Conservation (phyloP, 495 filamentous ascomycete species). For the Trichodelitschia bisporula region DNA sequence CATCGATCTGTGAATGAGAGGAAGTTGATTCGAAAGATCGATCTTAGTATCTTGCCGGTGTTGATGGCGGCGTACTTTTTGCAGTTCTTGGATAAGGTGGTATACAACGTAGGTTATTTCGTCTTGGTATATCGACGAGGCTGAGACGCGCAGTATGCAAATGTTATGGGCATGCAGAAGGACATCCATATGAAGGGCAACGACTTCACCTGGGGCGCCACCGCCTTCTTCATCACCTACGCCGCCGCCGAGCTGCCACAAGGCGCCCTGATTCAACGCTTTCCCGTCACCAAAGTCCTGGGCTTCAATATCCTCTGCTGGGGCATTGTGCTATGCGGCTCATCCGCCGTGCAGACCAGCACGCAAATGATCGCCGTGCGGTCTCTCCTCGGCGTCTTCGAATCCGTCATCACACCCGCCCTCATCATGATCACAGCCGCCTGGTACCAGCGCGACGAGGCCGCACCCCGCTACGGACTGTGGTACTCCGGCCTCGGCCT, state of each 20-base stretch:
- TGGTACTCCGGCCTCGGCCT: neutral
- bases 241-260: neutral
- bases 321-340: neutral
- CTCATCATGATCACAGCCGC: neutral
- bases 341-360: neutral
- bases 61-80: constrained; percentile 2
- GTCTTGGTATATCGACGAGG: too few relatives aligned
- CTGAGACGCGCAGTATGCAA: too few relatives aligned
- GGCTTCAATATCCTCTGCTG: neutral
- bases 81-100: constrained; percentile 3
- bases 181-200: neutral
- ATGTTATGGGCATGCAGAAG: constrained; percentile 1
- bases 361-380: neutral
- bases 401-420: neutral
- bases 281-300: neutral
- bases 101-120: too few relatives aligned
- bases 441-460: neutral
- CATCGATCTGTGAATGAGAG: neutral
- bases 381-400: neutral
- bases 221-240: constrained; percentile 1
- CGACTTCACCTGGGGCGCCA: constrained; percentile 1
- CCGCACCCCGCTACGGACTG: neutral
- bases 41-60: neutral
- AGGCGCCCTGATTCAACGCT: neutral
- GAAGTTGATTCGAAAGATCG: neutral